Base-by-base conservation (phyloP, 108 stramenopile species). In the Nitzschia sp. region DNA sequence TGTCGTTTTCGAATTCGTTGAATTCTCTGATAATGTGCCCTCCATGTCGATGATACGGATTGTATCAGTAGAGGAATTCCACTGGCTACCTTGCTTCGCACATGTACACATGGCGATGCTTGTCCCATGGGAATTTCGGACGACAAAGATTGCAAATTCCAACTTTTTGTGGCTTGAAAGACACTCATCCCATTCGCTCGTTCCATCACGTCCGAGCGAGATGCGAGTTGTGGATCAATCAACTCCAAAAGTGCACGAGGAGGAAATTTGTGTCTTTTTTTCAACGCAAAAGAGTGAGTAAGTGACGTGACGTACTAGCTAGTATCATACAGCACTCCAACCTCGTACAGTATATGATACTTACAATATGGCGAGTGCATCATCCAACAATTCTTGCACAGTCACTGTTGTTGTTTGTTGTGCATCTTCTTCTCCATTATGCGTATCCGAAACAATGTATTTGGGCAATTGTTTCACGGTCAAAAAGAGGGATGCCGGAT, bases 371-470 rank as follows among this genome's bases (percentile, higher is more conserved):
- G 49, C 11, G 13, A 81, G 46, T 4, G 74, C 70, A 54, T 76
- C 75, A 30, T 81, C 80, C 11, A 81, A 38, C 25, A 81, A 18
- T 53, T 74, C 74, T 64, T 81, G 80, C 1, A 72, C 59, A 0
- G 66, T 38, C 6, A 81, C 61, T 46, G 2, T 25, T 19, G 4
- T 5, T 26, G 15, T 30, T 13, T 19, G 6, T 32, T 23, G n/a
- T 34, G 25, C n/a, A 32, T 9, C 15, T 8, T 53, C 36, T 23
- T 55, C 46, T 36, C 29, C n/a, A 1, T 18, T 15, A n/a, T n/a
- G n/a, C 46, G 19, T 46, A 56, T 68, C 25, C 33, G 56, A 54
- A 18, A 21, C 31, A 38, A 68, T 57, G 30, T 35, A 30, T 38
- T 65, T 60, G 29, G 80, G 64, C 23, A 76, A 36, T 21, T 54